A percentile compares a stretch with the other conserved stretches of the same genome.
phyloP scores from a whole-genome alignment of 495 filamentous ascomycete genomes.

The Lepidopterella palustris region DNA sequence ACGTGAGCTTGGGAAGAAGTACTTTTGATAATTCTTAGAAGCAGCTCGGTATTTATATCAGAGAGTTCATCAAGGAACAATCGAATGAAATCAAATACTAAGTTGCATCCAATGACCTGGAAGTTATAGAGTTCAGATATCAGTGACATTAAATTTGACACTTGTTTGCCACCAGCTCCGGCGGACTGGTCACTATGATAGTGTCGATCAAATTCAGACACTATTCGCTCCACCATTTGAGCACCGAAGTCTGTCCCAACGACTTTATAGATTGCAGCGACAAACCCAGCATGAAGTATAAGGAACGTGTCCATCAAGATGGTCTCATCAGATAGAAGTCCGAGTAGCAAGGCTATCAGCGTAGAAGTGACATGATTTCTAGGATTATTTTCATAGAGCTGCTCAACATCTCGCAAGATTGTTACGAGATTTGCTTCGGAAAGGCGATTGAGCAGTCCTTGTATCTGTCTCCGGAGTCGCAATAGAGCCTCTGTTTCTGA shows the following conservation, averaged over 20 bases:
- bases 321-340: slow-evolving; percentile 68
- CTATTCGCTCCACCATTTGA: slow-evolving; percentile 67
- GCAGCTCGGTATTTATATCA: slow-evolving; percentile 84
- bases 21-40: slow-evolving; percentile 78
- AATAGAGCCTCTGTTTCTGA: slow-evolving; percentile 61
- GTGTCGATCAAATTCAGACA: slow-evolving; percentile 58
- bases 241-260: slow-evolving; percentile 84
- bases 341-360: slow-evolving; percentile 65
- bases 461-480: slow-evolving; percentile 68
- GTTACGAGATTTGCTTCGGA: slow-evolving; percentile 82
- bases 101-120: slow-evolving; percentile 70
- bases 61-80: slow-evolving; percentile 67
- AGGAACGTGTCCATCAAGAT: slow-evolving; percentile 78
- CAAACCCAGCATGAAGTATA: slow-evolving; percentile 84
- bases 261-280: slow-evolving; percentile 78
- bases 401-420: slow-evolving; percentile 72
- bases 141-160: slow-evolving; percentile 73
- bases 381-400: slow-evolving; percentile 72
- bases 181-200: slow-evolving; percentile 39
- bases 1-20: slow-evolving; percentile 16
- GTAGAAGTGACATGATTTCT: slow-evolving; percentile 78
- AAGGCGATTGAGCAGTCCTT: slow-evolving; percentile 85
- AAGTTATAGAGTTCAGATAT: slow-evolving; percentile 88
- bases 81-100: slow-evolving; percentile 86
- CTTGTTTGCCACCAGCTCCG: slow-evolving; percentile 52